phyloP scores from a whole-genome alignment of 768 basidiomycete genomes.

The Obba rivulosa region DNA sequence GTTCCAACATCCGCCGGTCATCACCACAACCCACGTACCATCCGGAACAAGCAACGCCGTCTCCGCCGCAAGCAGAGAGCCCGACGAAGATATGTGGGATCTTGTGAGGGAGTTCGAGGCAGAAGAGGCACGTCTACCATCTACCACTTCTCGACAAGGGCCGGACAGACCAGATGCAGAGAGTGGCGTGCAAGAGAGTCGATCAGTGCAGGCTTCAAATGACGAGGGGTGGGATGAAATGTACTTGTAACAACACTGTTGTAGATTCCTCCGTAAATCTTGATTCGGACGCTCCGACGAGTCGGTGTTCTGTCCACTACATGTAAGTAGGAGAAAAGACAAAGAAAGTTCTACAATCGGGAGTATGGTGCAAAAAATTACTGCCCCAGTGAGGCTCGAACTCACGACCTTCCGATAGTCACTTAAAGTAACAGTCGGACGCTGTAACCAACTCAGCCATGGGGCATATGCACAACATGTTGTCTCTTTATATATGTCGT shows the following conservation, averaged over 20 bases:
- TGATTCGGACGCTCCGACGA: not conserved
- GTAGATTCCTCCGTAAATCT: not conserved
- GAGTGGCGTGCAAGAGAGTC: constrained; percentile 3
- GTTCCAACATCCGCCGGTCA: not conserved
- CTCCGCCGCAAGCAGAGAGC: constrained; percentile 24
- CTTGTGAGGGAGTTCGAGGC: constrained; percentile 52
- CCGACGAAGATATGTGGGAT: constrained; percentile 73
- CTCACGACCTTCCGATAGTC: constrained; percentile 32
- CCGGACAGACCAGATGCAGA: not conserved
- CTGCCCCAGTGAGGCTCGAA: constrained; percentile 52
- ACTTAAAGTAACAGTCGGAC: constrained; percentile 52
- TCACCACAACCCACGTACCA: constrained; percentile 3
- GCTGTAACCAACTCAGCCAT: constrained; percentile 77
- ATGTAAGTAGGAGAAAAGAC: no score
- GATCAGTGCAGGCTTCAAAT: constrained; percentile 19
- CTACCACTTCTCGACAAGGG: constrained; percentile 1
- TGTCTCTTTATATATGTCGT: no score
- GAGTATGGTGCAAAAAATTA: no score
- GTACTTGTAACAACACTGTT: constrained; percentile 36
- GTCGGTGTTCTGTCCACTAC: not conserved
- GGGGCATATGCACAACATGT: constrained; percentile 44
- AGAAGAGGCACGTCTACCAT: constrained; percentile 6
- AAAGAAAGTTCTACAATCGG: no score
- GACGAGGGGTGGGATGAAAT: constrained; percentile 63
- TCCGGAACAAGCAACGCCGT: not conserved